phyloP scores from a whole-genome alignment of 2,329 filamentous ascomycete genomes.

The Lasiodiplodia theobromae region DNA sequence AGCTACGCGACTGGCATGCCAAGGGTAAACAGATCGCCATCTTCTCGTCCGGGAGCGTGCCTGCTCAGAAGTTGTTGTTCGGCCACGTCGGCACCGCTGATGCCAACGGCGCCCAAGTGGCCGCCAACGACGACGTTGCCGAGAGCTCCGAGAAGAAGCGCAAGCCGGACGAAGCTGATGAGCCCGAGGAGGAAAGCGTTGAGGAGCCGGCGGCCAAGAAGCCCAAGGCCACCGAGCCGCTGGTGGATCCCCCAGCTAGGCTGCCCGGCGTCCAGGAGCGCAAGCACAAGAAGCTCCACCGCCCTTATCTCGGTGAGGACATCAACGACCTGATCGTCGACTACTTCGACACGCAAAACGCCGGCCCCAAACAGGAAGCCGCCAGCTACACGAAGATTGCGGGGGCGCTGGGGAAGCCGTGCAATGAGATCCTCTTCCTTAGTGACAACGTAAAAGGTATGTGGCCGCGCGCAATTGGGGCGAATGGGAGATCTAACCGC shows the following conservation, averaged over 20 bases:
- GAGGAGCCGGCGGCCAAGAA: conserved; percentile 23
- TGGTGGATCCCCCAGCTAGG: conserved; percentile 13
- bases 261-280: conserved; percentile 16
- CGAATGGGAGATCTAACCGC: conserved; percentile 31
- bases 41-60: conserved; percentile 82
- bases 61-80: conserved; percentile 82
- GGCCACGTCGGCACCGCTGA: conserved; percentile 56
- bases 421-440: conserved; percentile 73
- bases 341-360: conserved; percentile 79
- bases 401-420: conserved; percentile 54
- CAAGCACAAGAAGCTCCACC: conserved; percentile 39
- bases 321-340: conserved; percentile 46
- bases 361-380: conserved; percentile 73
- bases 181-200: conserved; percentile 13
- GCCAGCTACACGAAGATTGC: conserved; percentile 73
- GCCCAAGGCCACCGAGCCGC: conserved; percentile 20
- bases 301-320: conserved; percentile 41
- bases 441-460: conserved; percentile 75
- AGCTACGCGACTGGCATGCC: conserved; percentile 65
- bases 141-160: conserved; percentile 37
- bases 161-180: conserved; percentile 30
- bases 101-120: conserved; percentile 1
- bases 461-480: conserved; percentile 31
- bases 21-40: conserved; percentile 69
- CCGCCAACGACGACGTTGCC: conserved; percentile 20